These are phyloP conservation scores for Neopestalotiopsis sp. DNA, from an alignment of 2,329 filamentous ascomycete genomes.

Conservation along the genomic window DNA sequence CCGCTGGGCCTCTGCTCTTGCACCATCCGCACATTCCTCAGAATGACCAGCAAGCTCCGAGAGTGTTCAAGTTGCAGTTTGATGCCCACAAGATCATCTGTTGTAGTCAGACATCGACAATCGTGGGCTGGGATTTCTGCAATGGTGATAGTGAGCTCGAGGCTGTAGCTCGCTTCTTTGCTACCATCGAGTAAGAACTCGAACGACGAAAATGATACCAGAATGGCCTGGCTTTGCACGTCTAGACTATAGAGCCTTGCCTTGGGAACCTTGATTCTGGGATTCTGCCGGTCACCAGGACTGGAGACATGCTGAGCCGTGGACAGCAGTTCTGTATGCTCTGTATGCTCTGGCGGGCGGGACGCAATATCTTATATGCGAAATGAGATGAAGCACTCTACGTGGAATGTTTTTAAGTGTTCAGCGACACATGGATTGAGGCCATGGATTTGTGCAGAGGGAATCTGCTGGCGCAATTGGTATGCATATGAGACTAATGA, in stretches of 20 bases:
- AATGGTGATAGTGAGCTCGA: conserved; percentile 82
- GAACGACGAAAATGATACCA: background rate
- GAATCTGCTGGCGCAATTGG: background rate
- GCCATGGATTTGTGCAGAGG: background rate
- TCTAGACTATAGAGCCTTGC: background rate
- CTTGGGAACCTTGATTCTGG: background rate
- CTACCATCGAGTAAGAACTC: conserved; percentile 54
- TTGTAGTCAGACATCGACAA: conserved; percentile 88
- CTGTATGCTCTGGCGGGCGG: too few relatives aligned
- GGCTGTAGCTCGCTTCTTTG: conserved; percentile 80
- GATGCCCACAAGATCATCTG: conserved; percentile 92
- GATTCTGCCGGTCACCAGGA: too few relatives aligned
- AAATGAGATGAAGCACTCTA: too few relatives aligned
- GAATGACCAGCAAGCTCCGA: conserved; percentile 52
- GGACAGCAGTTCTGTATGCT: too few relatives aligned
- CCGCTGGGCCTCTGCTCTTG: conserved; percentile 21
- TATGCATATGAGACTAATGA: background rate
- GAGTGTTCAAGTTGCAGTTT: conserved; percentile 97
- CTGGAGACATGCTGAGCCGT: too few relatives aligned
- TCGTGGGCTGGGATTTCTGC: conserved; percentile 98
- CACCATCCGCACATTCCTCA: conserved; percentile 52
- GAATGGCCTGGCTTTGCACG: background rate
- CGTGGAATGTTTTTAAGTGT: too few relatives aligned
- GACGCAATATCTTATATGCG: too few relatives aligned
- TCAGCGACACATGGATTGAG: too few relatives aligned